Conservation (phyloP, 208 protist species). For the Trypanosomatidae sp. region DNA sequence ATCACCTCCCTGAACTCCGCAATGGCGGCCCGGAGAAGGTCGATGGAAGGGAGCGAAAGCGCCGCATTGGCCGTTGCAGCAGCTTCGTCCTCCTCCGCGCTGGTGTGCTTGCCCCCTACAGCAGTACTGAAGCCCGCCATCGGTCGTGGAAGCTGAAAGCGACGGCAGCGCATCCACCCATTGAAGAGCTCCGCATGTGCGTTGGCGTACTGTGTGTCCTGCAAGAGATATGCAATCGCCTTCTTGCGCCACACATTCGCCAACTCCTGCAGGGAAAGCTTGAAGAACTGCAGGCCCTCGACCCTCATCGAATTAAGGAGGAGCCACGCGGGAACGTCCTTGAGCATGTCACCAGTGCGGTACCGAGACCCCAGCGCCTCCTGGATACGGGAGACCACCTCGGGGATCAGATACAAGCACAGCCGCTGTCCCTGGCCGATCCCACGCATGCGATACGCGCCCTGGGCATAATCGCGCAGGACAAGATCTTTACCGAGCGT, state of each 20-base stretch:
- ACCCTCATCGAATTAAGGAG: constrained; percentile 88
- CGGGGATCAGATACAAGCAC: constrained; percentile 92
- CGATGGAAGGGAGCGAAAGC: constrained; percentile 23
- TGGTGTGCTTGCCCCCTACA: neutral
- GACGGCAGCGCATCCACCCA: constrained; percentile 42
- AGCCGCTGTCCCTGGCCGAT: constrained; percentile 93
- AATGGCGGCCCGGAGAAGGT: constrained; percentile 52
- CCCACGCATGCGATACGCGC: constrained; percentile 92
- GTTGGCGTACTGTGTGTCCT: constrained; percentile 54
- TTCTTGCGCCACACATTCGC: constrained; percentile 92
- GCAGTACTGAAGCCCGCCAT: neutral
- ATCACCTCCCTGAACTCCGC: constrained; percentile 79
- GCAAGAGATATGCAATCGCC: constrained; percentile 64
- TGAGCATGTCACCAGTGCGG: constrained; percentile 54
- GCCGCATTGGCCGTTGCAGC: neutral
- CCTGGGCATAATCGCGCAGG: constrained; percentile 95
- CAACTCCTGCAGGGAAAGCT: constrained; percentile 90
- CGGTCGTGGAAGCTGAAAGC: constrained; percentile 42
- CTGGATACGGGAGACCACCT: constrained; percentile 81
- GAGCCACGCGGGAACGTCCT: constrained; percentile 90
- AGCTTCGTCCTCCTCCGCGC: constrained; percentile 10
- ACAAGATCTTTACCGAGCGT: constrained; percentile 97
- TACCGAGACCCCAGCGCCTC: constrained; percentile 42
- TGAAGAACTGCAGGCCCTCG: constrained; percentile 86
- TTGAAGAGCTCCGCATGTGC: constrained; percentile 45